phyloP scores from a whole-genome alignment of 2,329 filamentous ascomycete genomes.

The Pseudogymnoascus sp. region DNA sequence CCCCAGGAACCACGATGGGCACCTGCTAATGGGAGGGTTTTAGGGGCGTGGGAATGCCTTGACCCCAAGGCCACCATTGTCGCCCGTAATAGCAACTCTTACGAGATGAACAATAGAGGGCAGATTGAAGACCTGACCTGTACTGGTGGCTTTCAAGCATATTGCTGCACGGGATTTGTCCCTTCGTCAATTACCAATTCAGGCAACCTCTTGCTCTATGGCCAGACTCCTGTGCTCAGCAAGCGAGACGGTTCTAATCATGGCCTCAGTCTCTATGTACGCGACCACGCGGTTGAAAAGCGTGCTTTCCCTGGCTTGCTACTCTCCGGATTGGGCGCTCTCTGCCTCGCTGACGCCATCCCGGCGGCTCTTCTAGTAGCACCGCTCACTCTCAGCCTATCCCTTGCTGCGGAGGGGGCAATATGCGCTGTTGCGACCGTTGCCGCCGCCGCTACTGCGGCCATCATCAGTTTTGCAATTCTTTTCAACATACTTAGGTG shows the following conservation, averaged over 20 bases:
- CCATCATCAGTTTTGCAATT: not conserved
- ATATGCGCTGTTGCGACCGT: slow-evolving; percentile 8
- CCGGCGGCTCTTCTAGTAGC: not conserved
- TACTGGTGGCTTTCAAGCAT: slow-evolving; percentile 11
- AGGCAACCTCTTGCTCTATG: slow-evolving; percentile 13
- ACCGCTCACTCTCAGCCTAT: not conserved
- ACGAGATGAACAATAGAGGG: too few species aligned
- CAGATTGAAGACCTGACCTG: slow-evolving; percentile 7
- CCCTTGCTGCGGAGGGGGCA: not conserved
- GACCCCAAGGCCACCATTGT: slow-evolving; percentile 7
- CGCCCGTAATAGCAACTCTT: slow-evolving; percentile 12
- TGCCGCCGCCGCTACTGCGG: not conserved
- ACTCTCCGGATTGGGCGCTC: too few species aligned
- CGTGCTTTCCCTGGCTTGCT: not conserved
- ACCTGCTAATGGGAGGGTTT: slow-evolving; percentile 13
- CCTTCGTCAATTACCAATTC: slow-evolving; percentile 14
- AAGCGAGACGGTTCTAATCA: too few species aligned
- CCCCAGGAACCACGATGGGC: slow-evolving; percentile 12
- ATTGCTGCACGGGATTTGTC: slow-evolving; percentile 5
- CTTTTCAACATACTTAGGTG: not conserved
- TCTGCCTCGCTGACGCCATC: not conserved
- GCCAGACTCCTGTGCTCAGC: slow-evolving; percentile 5
- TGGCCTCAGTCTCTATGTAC: not conserved
- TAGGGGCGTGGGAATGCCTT: slow-evolving; percentile 11
- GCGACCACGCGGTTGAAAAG: not conserved